A percentile compares a stretch with the other conserved stretches of the same genome.
Conservation (phyloP, 2,329 filamentous ascomycete genomes). For the Ascochyta rabiei region DNA sequence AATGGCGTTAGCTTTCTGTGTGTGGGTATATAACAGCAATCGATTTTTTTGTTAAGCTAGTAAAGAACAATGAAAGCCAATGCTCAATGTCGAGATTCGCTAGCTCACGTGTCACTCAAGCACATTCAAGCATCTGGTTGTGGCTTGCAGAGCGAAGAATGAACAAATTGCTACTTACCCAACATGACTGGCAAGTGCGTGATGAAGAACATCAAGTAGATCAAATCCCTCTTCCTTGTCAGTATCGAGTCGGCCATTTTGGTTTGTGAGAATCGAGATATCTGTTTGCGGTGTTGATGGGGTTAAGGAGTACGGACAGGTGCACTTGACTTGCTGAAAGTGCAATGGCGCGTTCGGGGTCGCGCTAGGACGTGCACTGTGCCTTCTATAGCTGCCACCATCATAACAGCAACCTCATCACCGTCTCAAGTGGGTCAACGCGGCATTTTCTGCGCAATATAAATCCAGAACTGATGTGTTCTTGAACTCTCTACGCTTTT, state of each 20-base stretch:
- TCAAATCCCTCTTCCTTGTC: conserved; percentile 52
- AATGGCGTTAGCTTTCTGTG: neutral
- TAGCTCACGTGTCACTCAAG: neutral
- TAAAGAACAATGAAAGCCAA: neutral
- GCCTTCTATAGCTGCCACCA: neutral
- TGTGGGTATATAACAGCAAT: neutral
- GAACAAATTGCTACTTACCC: conserved; percentile 46
- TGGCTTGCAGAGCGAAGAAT: neutral
- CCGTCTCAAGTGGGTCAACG: neutral
- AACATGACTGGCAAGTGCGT: conserved; percentile 68
- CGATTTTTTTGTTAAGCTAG: no score
- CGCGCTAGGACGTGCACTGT: neutral
- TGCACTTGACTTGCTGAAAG: conserved; percentile 4
- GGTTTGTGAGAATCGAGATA: neutral
- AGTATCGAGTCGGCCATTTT: conserved; percentile 42
- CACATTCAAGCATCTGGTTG: neutral
- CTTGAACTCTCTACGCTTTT: neutral
- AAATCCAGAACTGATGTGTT: neutral
- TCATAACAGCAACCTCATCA: neutral
- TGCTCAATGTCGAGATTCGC: neutral
- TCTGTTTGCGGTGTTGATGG: conserved; percentile 2
- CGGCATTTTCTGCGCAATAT: neutral
- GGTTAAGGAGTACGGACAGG: neutral
- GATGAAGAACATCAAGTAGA: conserved; percentile 66
- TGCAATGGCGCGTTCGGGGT: neutral